Evolutionary conservation across 2,329 filamentous ascomycete genomes (phyloP), one percentile per base, ranked within the genome.

Genomic region (Colletotrichum musicola): DNA sequence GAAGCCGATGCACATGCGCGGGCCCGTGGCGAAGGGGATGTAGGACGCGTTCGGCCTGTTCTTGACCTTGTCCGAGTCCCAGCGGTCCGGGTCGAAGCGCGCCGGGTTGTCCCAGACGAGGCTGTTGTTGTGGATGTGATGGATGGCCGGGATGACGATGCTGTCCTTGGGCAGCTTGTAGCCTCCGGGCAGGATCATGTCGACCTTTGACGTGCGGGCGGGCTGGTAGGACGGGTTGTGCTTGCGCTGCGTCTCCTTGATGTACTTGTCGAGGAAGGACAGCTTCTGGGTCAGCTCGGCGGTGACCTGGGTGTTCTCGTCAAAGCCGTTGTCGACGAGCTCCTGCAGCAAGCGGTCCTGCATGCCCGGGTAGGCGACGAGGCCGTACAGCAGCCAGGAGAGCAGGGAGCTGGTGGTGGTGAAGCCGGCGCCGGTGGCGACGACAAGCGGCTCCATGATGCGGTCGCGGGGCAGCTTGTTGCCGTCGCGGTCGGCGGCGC

Each of bases 191-290:
- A 90, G 77, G 27, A 90, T 81, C 64, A 88, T 76, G 73, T 90
- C 88, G 4, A 78, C 78, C 68, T 84, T 85, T 2, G 88, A 79
- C 1, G 85, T 90, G 35, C 89, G 86, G 1, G 81, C 88, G 0
- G 89, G 86, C 72, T 90, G 88, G 78, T 85, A 90, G 0, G 86
- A 87, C 0, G 88, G 86, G 76, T 88, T 90, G 78, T 90, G 88
- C 3, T 81, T 80, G 2, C 88, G 83, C 74, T 88, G 87, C 1
- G 83, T 88, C 74, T 90, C 88, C 76, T 90, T 90, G 80, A 90
- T 78, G 75, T 84, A 88, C 54, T 84, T 83, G 74, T 89, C 87
- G 9, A 88, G 81, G 76, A 85, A 89, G 2, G 78, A 73, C 6
- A 90, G 81, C 50, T 80, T 77, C 58, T 83, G 77, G 2, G 83